A percentile compares a stretch with the other conserved stretches of the same genome.
These are phyloP conservation scores for Aspergillus pseudonomiae DNA, from an alignment of 2,329 filamentous ascomycete genomes.

Conservation along the genomic window DNA sequence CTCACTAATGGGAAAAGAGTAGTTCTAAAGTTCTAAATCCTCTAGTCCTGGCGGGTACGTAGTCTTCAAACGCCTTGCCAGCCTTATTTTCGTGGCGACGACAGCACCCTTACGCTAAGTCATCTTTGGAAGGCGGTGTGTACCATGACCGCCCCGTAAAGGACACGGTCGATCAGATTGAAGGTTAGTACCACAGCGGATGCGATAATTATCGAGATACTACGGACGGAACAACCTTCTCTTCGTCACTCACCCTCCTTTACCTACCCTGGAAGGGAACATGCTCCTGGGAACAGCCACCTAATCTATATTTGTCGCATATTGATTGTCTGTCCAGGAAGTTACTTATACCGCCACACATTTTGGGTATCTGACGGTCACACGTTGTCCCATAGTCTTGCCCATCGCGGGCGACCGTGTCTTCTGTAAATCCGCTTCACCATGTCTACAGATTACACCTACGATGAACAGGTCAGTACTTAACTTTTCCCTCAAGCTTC, in stretches of 20 bases:
- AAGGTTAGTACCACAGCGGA: slow-evolving; percentile 22
- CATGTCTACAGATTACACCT: slow-evolving; percentile 93
- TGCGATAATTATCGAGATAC: slow-evolving; percentile 28
- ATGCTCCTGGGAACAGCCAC: slow-evolving; percentile 13
- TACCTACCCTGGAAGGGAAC: slow-evolving; percentile 11
- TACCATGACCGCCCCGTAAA: slow-evolving; percentile 25
- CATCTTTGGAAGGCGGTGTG: slow-evolving; percentile 33
- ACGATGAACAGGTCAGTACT: slow-evolving; percentile 78
- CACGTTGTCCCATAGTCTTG: slow-evolving; percentile 20
- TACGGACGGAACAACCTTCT: slow-evolving; percentile 12
- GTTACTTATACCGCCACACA: background rate
- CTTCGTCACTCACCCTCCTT: slow-evolving; percentile 13
- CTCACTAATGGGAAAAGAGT: background rate
- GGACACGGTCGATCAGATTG: slow-evolving; percentile 45
- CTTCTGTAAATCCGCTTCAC: slow-evolving; percentile 35
- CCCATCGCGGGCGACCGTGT: slow-evolving; percentile 37
- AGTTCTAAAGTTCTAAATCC: background rate
- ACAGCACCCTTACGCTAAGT: background rate
- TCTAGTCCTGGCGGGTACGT: background rate
- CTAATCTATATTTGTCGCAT: slow-evolving; percentile 1
- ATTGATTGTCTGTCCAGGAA: slow-evolving; percentile 1
- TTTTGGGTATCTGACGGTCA: slow-evolving; percentile 9
- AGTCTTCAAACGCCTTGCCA: background rate
- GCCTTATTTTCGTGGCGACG: background rate
- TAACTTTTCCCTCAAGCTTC: background rate